A percentile compares a stretch with the other conserved stretches of the same genome.
These are phyloP conservation scores for Globisporangium paroecandrum DNA, from an alignment of 352 stramenopile species.

Conservation along the genomic window DNA sequence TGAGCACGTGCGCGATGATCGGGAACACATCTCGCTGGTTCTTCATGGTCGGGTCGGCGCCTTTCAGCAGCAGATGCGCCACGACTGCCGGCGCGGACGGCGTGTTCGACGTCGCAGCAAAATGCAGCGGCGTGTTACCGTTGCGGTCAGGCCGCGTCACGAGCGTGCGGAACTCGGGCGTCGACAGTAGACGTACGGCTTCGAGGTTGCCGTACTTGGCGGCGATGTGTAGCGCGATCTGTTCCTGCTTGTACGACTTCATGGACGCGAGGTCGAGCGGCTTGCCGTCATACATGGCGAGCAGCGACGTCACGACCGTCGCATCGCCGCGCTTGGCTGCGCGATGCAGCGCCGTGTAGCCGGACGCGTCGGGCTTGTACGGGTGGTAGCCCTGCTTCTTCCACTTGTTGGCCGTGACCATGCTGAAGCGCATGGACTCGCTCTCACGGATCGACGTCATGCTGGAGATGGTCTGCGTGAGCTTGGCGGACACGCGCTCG, in stretches of 20 bases:
- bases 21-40: slow-evolving; percentile 73
- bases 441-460: slow-evolving; percentile 74
- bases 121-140: slow-evolving; percentile 81
- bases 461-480: slow-evolving; percentile 54
- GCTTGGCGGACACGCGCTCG: slow-evolving; percentile 60
- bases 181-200: slow-evolving; percentile 43
- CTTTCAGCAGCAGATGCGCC: slow-evolving; percentile 51
- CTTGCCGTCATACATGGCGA: slow-evolving; percentile 81
- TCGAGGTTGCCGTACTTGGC: slow-evolving; percentile 76
- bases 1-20: slow-evolving; percentile 73
- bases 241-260: slow-evolving; percentile 66
- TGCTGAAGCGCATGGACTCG: slow-evolving; percentile 76
- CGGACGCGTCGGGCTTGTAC: slow-evolving; percentile 73
- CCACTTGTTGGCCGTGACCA: slow-evolving; percentile 78
- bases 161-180: slow-evolving; percentile 53
- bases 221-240: slow-evolving; percentile 80
- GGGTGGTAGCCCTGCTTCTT: slow-evolving; percentile 82
- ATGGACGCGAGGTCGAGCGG: slow-evolving; percentile 60
- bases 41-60: slow-evolving; percentile 62
- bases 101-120: slow-evolving; percentile 63
- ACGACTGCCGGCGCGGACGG: slow-evolving; percentile 47
- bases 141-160: slow-evolving; percentile 69
- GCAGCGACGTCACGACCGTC: slow-evolving; percentile 57
- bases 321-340: slow-evolving; percentile 69
- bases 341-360: slow-evolving; percentile 80